Percentiles rank a stretch among this genome's conserved stretches.
These are phyloP conservation scores for Phaeosphaeriaceae sp. DNA, from an alignment of 2,329 filamentous ascomycete genomes.

Conservation along the genomic window DNA sequence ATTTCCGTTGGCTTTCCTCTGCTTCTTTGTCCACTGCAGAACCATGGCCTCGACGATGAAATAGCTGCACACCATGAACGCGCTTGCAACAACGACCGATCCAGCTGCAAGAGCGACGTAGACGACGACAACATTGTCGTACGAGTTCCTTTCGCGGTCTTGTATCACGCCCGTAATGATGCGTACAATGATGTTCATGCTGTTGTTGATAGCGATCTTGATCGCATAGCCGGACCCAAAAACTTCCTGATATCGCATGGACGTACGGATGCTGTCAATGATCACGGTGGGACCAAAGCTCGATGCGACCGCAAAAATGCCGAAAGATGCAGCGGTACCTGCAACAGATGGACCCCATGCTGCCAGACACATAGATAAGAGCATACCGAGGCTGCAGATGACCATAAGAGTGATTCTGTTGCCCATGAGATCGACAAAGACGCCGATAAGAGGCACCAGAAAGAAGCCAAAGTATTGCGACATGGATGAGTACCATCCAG, in stretches of 20 bases:
- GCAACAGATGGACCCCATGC: conserved; percentile 59
- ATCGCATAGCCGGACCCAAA: conserved; percentile 68
- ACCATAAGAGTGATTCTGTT: conserved; percentile 58
- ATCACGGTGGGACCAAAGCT: conserved; percentile 66
- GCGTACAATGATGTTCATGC: conserved; percentile 68
- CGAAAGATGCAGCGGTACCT: conserved; percentile 67
- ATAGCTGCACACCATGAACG: conserved; percentile 52
- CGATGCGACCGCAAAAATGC: conserved; percentile 65
- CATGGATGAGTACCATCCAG: conserved; percentile 68
- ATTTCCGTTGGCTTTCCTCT: conserved; percentile 57
- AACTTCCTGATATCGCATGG: conserved; percentile 66
- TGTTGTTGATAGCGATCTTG: conserved; percentile 70
- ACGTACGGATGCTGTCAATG: conserved; percentile 68
- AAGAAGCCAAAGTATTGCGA: conserved; percentile 66
- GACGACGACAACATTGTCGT: conserved; percentile 63
- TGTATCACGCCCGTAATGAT: conserved; percentile 67
- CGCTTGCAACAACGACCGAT: conserved; percentile 56
- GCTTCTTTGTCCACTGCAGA: conserved; percentile 67
- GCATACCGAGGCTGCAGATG: conserved; percentile 59
- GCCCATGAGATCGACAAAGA: conserved; percentile 65
- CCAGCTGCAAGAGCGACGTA: conserved; percentile 63
- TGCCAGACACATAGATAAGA: conserved; percentile 62
- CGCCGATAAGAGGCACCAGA: conserved; percentile 63
- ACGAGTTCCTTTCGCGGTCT: conserved; percentile 64
- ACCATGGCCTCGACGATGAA: conserved; percentile 55